These are phyloP conservation scores for Petasospora fabianii DNA, from an alignment of 1,139 yeast genomes.

Conservation along the genomic window DNA sequence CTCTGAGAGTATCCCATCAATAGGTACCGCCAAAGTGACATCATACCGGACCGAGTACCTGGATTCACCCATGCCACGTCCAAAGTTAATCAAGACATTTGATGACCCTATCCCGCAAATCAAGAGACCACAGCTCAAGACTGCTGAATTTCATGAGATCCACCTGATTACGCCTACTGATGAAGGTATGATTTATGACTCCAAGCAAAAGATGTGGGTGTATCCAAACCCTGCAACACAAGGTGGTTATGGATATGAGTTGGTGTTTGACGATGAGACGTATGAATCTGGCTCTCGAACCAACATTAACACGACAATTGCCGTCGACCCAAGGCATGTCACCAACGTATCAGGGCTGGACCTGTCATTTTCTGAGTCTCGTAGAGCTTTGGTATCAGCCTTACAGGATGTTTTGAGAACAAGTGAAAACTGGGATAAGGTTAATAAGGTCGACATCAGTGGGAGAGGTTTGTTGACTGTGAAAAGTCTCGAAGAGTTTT, in stretches of 20 bases:
- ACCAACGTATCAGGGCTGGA: conserved; percentile 30
- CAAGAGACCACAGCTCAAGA: conserved; percentile 8
- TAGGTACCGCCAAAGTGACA: conserved; percentile 16
- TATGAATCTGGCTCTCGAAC: neutral
- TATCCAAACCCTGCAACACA: conserved; percentile 6
- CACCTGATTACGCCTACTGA: conserved; percentile 21
- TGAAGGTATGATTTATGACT: conserved; percentile 20
- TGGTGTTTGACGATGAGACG: conserved; percentile 10
- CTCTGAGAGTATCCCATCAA: conserved; percentile 6
- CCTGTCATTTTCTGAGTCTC: conserved; percentile 30
- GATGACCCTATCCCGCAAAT: conserved; percentile 3
- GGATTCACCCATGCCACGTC: conserved; percentile 24
- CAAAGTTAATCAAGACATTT: conserved; percentile 17
- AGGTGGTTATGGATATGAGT: conserved; percentile 5
- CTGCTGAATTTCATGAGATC: conserved; percentile 8
- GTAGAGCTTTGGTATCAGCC: conserved; percentile 29
- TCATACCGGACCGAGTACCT: conserved; percentile 14
- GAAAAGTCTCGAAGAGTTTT: conserved; percentile 31
- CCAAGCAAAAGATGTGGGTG: conserved; percentile 14
- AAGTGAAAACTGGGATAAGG: conserved; percentile 34
- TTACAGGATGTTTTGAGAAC: conserved; percentile 32
- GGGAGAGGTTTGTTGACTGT: conserved; percentile 30
- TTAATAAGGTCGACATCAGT: conserved; percentile 30
- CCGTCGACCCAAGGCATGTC: conserved; percentile 16
- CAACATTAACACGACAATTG: neutral